phyloP scores from a whole-genome alignment of 257 asterid genomes.

The Apocynum venetum region DNA sequence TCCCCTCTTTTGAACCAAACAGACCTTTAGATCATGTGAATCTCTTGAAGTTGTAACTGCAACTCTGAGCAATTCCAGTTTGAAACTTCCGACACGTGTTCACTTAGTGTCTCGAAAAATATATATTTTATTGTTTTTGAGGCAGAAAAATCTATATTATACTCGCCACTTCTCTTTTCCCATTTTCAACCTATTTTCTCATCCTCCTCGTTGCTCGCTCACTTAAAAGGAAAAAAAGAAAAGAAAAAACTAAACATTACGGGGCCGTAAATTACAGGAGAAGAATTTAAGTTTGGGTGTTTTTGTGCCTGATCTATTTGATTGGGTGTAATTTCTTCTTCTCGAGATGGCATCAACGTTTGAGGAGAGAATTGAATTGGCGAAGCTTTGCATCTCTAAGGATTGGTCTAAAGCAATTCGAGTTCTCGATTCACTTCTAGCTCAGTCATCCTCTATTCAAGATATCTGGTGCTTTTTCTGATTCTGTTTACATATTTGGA shows the following conservation, averaged over 20 bases:
- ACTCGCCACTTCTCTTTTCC: background rate
- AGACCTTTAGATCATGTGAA: background rate
- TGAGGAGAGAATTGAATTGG: conserved; percentile 72
- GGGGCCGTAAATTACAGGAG: conserved; percentile 15
- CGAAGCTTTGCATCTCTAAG: conserved; percentile 77
- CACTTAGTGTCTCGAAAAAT: background rate
- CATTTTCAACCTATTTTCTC: conserved; percentile 6
- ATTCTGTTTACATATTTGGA: conserved; percentile 3
- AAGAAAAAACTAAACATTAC: background rate
- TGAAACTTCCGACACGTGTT: background rate
- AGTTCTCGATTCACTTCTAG: conserved; percentile 74
- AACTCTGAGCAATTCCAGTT: background rate
- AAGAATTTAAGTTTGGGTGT: background rate
- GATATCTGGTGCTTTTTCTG: conserved; percentile 65
- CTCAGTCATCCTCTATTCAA: conserved; percentile 60
- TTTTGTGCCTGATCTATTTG: conserved; percentile 18
- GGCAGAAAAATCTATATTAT: background rate
- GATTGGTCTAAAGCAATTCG: conserved; percentile 99
- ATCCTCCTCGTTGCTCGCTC: background rate
- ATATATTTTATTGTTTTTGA: too few relatives aligned
- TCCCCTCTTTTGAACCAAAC: too few relatives aligned
- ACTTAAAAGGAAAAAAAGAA: background rate
- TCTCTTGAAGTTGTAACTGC: background rate
- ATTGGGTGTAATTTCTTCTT: conserved; percentile 20
- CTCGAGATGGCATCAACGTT: conserved; percentile 52